Evolutionary conservation across 2,329 filamentous ascomycete species (phyloP).

Genomic region (Corinectria fuckeliana): DNA sequence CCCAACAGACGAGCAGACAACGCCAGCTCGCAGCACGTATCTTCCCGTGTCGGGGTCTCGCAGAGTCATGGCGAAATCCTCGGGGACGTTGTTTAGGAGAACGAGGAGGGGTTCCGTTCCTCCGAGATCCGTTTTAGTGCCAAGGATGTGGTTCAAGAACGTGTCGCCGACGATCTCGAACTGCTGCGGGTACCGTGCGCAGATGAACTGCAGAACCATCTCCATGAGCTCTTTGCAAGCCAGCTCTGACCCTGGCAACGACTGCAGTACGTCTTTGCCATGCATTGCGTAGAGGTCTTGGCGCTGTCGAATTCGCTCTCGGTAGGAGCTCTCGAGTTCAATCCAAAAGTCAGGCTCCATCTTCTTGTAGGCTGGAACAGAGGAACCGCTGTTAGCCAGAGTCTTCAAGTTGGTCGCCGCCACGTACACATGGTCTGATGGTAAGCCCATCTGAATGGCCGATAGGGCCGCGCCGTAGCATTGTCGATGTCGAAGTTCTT

Average conservation of each 20-base stretch:
- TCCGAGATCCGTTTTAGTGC: conserved; percentile 65
- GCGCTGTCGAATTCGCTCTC: conserved; percentile 70
- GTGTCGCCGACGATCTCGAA: conserved; percentile 67
- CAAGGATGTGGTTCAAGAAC: conserved; percentile 74
- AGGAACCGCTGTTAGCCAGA: conserved; percentile 40
- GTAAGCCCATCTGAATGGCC: conserved; percentile 83
- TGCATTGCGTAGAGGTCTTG: conserved; percentile 68
- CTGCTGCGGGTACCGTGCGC: conserved; percentile 75
- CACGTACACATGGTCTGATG: conserved; percentile 86
- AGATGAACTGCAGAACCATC: conserved; percentile 82
- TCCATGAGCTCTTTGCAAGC: conserved; percentile 89
- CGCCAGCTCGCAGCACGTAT: conserved; percentile 77
- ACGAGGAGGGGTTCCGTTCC: conserved; percentile 70
- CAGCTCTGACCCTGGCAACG: conserved; percentile 76
- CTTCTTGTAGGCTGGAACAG: conserved; percentile 70
- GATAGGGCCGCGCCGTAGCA: conserved; percentile 75
- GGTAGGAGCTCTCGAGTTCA: conserved; percentile 81
- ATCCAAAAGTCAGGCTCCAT: conserved; percentile 87
- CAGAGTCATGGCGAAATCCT: conserved; percentile 82
- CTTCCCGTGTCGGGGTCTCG: conserved; percentile 73
- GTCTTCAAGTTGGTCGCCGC: rapidly evolving
- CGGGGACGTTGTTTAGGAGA: conserved; percentile 78
- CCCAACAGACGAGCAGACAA: conserved; percentile 80
- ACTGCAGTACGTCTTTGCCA: conserved; percentile 68
- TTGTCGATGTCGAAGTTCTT: conserved; percentile 70